A percentile compares a stretch with the other conserved stretches of the same genome.
Conservation (phyloP, 1,139 yeast genomes). For the Geotrichum aggregatum region DNA sequence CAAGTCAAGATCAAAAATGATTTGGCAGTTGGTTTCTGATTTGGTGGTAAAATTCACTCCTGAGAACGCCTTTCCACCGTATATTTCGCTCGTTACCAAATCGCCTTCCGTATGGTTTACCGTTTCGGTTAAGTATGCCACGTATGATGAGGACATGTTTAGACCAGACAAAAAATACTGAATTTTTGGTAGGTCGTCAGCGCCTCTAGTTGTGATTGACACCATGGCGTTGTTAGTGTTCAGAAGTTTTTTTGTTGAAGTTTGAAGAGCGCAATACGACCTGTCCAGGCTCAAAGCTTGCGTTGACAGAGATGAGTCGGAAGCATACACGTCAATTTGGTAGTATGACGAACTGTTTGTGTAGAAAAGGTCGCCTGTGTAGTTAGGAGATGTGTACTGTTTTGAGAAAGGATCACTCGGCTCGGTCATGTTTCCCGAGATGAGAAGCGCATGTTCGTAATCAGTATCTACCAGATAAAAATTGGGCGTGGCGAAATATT, state of each 20-base stretch:
- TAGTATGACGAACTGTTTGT: slow-evolving; percentile 48
- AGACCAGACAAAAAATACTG: slow-evolving; percentile 63
- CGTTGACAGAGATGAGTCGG: slow-evolving; percentile 37
- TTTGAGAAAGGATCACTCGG: not conserved
- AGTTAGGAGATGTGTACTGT: not conserved
- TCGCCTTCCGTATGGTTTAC: slow-evolving; percentile 20
- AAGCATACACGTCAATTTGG: slow-evolving; percentile 36
- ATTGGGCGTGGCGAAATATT: slow-evolving; percentile 62
- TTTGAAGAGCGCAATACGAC: slow-evolving; percentile 71
- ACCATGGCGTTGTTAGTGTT: slow-evolving; percentile 41
- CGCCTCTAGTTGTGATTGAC: slow-evolving; percentile 49
- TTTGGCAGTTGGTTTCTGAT: slow-evolving; percentile 53
- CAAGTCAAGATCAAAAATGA: slow-evolving; percentile 69
- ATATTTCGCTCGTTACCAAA: slow-evolving; percentile 28
- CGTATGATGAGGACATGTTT: slow-evolving; percentile 57
- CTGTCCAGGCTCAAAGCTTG: slow-evolving; percentile 39
- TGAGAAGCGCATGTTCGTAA: slow-evolving; percentile 61
- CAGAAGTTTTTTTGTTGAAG: slow-evolving; percentile 38
- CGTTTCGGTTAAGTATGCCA: slow-evolving; percentile 61
- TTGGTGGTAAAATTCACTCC: slow-evolving; percentile 62
- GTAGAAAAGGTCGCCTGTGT: slow-evolving; percentile 32
- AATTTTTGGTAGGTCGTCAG: slow-evolving; percentile 46
- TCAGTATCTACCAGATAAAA: slow-evolving; percentile 70
- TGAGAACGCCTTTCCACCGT: slow-evolving; percentile 65
- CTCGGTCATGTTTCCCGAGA: slow-evolving; percentile 56